Percentiles rank a stretch among this genome's conserved stretches.
phyloP scores from a whole-genome alignment of 1,139 yeast genomes.

The Debaryomyces subglobosus region DNA sequence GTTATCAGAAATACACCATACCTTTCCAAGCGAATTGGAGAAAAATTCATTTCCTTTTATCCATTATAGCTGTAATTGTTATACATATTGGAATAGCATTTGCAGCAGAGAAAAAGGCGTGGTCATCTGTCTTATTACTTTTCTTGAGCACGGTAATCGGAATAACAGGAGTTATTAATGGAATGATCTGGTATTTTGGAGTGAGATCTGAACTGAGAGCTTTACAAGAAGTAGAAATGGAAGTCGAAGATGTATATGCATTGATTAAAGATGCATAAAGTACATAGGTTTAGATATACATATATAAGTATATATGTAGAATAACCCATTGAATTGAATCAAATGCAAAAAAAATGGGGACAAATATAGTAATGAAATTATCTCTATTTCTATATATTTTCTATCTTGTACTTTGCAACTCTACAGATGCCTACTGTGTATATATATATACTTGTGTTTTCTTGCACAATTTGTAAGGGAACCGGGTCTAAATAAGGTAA shows the following conservation, averaged over 20 bases:
- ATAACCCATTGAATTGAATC: not conserved
- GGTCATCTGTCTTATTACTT: constrained; percentile 63
- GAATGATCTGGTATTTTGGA: constrained; percentile 76
- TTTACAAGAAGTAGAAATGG: constrained; percentile 65
- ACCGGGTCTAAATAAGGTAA: no score
- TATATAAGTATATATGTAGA: not conserved
- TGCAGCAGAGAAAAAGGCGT: constrained; percentile 56
- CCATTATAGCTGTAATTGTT: constrained; percentile 53
- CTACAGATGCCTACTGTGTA: no score
- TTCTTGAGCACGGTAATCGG: constrained; percentile 54
- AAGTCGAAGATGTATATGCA: constrained; percentile 49
- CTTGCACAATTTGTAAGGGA: no score
- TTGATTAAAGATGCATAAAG: not conserved
- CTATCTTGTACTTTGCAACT: no score
- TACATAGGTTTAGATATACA: not conserved
- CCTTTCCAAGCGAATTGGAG: constrained; percentile 69
- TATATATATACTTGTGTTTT: no score
- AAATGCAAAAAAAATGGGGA: no score
- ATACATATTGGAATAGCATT: constrained; percentile 63
- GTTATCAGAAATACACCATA: constrained; percentile 57
- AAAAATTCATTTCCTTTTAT: constrained; percentile 60
- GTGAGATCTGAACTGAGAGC: constrained; percentile 82
- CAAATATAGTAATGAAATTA: no score
- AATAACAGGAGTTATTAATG: constrained; percentile 72
- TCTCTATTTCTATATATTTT: no score